A percentile compares a stretch with the other conserved stretches of the same genome.
These are phyloP conservation scores for Diaporthe caulivora DNA, from an alignment of 2,329 filamentous ascomycete genomes.

Conservation along the genomic window DNA sequence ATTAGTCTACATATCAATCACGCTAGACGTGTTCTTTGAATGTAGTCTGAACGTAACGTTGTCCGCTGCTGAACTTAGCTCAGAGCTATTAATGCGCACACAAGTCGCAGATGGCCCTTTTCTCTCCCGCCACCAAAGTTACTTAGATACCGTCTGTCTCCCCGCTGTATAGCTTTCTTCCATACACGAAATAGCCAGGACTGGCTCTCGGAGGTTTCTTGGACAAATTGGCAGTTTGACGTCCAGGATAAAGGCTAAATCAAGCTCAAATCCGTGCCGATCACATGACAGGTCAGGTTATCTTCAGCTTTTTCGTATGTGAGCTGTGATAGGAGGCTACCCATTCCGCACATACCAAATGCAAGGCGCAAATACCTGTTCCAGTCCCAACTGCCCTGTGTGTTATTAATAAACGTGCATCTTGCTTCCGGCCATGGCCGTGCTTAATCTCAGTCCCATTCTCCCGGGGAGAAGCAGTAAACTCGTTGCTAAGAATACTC, in stretches of 20 bases:
- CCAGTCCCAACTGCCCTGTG: slow-evolving; percentile 2
- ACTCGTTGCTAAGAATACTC: slow-evolving; percentile 6
- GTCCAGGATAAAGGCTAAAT: slow-evolving; percentile 21
- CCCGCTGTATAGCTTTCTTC: neutral
- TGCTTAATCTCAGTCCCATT: neutral
- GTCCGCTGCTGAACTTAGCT: too few species aligned
- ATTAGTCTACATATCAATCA: neutral
- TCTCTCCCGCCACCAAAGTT: neutral
- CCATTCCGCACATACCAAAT: slow-evolving; percentile 3
- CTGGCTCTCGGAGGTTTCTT: neutral
- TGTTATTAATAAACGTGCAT: neutral
- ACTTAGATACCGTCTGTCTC: neutral
- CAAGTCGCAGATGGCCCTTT: neutral
- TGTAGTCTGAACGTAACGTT: neutral
- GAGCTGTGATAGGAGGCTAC: neutral
- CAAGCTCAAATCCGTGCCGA: slow-evolving; percentile 14
- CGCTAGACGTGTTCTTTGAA: too few species aligned
- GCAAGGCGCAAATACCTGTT: slow-evolving; percentile 20
- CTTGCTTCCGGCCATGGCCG: neutral
- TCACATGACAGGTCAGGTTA: slow-evolving; percentile 12
- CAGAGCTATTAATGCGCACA: neutral
- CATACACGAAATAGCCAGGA: slow-evolving; percentile 22
- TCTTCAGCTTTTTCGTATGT: neutral
- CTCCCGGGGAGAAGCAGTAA: neutral
- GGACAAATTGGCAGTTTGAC: slow-evolving; percentile 26